phyloP scores from a whole-genome alignment of 495 filamentous ascomycete genomes.

The Tuber melanosporum region DNA sequence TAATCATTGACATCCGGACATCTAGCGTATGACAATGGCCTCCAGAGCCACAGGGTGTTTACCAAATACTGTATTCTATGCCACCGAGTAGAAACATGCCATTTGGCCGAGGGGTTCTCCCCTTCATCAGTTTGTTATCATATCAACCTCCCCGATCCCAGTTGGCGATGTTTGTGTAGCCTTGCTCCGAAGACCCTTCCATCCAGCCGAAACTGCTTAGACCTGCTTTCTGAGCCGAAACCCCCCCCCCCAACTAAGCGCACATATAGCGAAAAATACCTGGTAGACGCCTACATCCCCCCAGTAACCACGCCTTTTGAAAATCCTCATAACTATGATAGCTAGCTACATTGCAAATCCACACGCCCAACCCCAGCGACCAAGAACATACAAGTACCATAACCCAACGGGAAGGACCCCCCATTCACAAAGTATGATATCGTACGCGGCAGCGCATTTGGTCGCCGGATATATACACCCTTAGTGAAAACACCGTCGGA shows the following conservation, averaged over 20 bases:
- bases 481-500: too few species aligned
- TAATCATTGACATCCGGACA: neutral
- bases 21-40: neutral
- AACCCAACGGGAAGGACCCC: neutral
- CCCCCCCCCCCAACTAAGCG: neutral
- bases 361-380: neutral
- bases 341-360: neutral
- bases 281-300: neutral
- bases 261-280: too few species aligned
- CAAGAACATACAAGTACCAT: neutral
- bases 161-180: neutral
- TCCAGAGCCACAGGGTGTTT: neutral
- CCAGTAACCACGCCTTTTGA: neutral
- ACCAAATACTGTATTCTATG: neutral
- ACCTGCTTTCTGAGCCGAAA: neutral
- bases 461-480: too few species aligned
- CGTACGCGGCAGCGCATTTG: neutral
- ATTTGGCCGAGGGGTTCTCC: neutral
- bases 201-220: neutral
- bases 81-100: neutral
- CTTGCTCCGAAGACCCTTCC: neutral
- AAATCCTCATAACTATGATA: neutral
- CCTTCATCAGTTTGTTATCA: neutral
- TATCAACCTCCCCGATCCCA: neutral
- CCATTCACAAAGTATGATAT: neutral